These are phyloP conservation scores for Apophysomyces variabilis DNA, from an alignment of 371 early-diverging fungal genomes.

Conservation along the genomic window DNA sequence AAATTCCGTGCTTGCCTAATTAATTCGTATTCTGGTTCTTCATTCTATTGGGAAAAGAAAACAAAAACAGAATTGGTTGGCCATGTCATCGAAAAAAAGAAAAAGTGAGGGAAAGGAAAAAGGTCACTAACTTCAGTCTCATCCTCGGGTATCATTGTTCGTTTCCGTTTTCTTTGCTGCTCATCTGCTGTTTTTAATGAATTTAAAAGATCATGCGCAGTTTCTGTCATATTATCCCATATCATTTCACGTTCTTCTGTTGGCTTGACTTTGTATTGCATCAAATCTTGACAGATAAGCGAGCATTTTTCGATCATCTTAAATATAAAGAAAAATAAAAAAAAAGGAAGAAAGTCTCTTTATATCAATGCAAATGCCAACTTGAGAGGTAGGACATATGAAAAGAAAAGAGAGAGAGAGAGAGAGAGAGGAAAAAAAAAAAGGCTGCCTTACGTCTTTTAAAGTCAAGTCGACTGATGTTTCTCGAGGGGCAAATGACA, in stretches of 20 bases:
- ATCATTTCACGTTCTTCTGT: not conserved
- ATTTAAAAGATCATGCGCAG: conserved; percentile 18
- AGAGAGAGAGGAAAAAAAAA: too few species aligned
- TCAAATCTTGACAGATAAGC: conserved; percentile 21
- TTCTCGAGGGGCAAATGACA: not conserved
- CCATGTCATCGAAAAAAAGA: not conserved
- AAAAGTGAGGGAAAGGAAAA: not conserved
- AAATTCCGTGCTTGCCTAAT: conserved; percentile 44
- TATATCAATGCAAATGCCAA: too few species aligned
- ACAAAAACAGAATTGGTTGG: not conserved
- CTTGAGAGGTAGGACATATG: too few species aligned
- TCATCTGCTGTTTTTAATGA: conserved; percentile 3
- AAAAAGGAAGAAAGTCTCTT: too few species aligned
- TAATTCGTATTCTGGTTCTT: conserved; percentile 35
- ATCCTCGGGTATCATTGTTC: conserved; percentile 6
- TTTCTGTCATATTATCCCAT: conserved; percentile 14
- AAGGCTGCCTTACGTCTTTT: not conserved
- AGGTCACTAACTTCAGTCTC: conserved; percentile 4
- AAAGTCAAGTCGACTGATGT: not conserved
- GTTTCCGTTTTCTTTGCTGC: conserved; percentile 2
- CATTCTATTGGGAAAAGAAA: not conserved
- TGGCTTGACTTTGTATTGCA: conserved; percentile 8
- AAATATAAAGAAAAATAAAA: too few species aligned
- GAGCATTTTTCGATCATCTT: conserved; percentile 24
- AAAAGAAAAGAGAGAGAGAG: too few species aligned